Conservation (phyloP, 805 yeast genomes). For the Lachancea nothofagi region DNA sequence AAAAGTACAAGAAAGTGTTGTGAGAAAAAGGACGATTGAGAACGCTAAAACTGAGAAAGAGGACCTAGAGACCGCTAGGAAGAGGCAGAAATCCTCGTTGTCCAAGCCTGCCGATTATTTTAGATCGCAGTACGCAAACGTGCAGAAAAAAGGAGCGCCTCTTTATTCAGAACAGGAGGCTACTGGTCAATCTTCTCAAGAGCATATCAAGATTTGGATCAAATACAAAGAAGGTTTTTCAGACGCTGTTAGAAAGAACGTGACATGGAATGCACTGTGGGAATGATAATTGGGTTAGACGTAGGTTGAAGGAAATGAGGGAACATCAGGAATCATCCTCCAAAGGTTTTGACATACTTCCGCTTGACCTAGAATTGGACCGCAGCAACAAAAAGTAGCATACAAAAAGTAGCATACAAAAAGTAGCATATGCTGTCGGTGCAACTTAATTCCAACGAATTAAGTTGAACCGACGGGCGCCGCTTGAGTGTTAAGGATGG, state of each 20-base stretch:
- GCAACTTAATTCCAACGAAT: too few species aligned
- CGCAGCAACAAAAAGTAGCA: too few species aligned
- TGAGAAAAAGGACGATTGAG: slow-evolving; percentile 32
- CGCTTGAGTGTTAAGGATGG: too few species aligned
- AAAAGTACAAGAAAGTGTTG: slow-evolving; percentile 29
- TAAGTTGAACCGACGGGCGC: too few species aligned
- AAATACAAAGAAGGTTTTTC: slow-evolving; percentile 88
- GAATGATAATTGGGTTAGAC: slow-evolving; percentile 9
- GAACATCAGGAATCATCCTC: too few species aligned
- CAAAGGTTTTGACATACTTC: too few species aligned
- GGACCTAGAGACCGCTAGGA: slow-evolving; percentile 18
- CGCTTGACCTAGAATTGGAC: too few species aligned
- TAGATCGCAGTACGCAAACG: slow-evolving; percentile 38
- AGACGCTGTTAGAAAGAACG: slow-evolving; percentile 80
- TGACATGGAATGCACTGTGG: slow-evolving; percentile 68
- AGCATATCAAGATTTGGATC: slow-evolving; percentile 61
- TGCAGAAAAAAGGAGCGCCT: slow-evolving; percentile 2
- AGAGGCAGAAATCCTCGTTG: slow-evolving; percentile 17
- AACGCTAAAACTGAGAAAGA: slow-evolving; percentile 15
- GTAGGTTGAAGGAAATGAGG: not conserved
- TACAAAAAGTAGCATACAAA: too few species aligned
- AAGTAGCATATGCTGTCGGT: too few species aligned
- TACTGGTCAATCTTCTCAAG: slow-evolving; percentile 16
- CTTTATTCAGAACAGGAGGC: not conserved
- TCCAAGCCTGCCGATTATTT: slow-evolving; percentile 36